Conservation (phyloP, 306 rosid species). For the Gleditsia sinensis region DNA sequence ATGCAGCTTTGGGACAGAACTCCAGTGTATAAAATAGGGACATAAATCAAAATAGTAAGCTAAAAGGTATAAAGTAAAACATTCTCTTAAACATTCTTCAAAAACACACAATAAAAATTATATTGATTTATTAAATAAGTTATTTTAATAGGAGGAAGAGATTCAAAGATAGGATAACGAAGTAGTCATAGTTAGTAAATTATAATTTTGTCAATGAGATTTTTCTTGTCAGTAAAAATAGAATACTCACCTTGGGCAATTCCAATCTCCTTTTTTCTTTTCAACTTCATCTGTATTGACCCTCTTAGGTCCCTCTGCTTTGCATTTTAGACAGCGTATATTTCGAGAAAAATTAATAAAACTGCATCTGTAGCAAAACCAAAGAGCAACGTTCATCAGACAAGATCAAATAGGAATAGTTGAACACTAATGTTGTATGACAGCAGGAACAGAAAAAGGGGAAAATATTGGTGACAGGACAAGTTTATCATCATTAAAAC, state of each 20-base stretch:
- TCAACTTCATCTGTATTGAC: slow-evolving; percentile 34
- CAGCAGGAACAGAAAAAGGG: not conserved
- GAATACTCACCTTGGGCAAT: slow-evolving; percentile 67
- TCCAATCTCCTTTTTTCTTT: slow-evolving; percentile 93
- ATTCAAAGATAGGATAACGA: not conserved
- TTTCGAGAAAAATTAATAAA: slow-evolving; percentile 86
- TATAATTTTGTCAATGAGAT: slow-evolving; percentile 15
- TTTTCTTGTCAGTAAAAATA: slow-evolving; percentile 14
- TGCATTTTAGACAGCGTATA: slow-evolving; percentile 66
- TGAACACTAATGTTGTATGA: slow-evolving; percentile 28
- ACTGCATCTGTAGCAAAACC: slow-evolving; percentile 67
- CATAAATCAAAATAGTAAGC: slow-evolving; percentile 16
- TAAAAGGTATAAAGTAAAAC: not conserved
- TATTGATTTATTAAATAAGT: not conserved
- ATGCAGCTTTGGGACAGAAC: slow-evolving; percentile 3
- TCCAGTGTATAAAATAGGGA: not conserved
- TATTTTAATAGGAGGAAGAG: not conserved
- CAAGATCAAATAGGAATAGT: slow-evolving; percentile 6
- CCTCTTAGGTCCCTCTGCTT: slow-evolving; percentile 60
- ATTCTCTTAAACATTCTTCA: not conserved
- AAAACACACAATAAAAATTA: not conserved
- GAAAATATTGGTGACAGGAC: not conserved
- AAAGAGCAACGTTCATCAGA: slow-evolving; percentile 36
- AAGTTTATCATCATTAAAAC: not conserved
- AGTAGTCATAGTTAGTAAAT: not conserved